phyloP scores from a whole-genome alignment of 1,139 yeast genomes.

The Lodderomyces oxycetoniae region DNA sequence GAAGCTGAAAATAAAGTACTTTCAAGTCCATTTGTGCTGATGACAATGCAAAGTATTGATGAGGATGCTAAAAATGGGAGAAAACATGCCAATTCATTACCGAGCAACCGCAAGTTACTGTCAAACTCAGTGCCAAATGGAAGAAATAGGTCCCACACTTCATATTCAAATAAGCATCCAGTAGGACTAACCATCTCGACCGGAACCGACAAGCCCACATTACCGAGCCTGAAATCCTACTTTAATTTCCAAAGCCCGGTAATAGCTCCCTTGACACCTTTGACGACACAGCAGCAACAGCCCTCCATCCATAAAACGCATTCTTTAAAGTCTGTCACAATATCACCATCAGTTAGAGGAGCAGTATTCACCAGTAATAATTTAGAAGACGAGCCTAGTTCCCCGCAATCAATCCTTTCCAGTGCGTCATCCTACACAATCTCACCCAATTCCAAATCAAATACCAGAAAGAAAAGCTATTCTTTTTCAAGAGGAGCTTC shows the following conservation, averaged over 20 bases:
- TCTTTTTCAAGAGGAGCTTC: slow-evolving; percentile 12
- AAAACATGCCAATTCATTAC: slow-evolving; percentile 36
- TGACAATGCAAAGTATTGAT: slow-evolving; percentile 16
- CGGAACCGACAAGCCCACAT: slow-evolving; percentile 1
- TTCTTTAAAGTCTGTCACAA: slow-evolving; percentile 36
- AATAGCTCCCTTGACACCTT: slow-evolving; percentile 13
- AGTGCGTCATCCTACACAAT: slow-evolving; percentile 10
- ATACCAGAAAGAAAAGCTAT: slow-evolving; percentile 4
- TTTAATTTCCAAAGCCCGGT: too few species aligned
- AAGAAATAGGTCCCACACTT: slow-evolving; percentile 26
- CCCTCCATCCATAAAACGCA: slow-evolving; percentile 22
- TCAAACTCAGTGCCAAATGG: too few species aligned
- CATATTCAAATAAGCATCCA: slow-evolving; percentile 11
- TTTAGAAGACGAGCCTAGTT: slow-evolving; percentile 13
- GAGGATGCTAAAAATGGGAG: slow-evolving; percentile 13
- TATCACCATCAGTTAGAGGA: slow-evolving; percentile 32
- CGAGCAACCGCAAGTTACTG: slow-evolving; percentile 15
- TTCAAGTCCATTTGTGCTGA: slow-evolving; percentile 34
- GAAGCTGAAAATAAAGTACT: slow-evolving; percentile 25
- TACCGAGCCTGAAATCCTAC: too few species aligned
- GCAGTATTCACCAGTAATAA: slow-evolving; percentile 1
- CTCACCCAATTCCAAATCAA: background rate
- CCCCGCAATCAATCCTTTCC: slow-evolving; percentile 21
- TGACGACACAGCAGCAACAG: slow-evolving; percentile 19
- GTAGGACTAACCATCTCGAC: slow-evolving; percentile 3